Base-by-base conservation (phyloP, 768 basidiomycete genomes). In the Pleurotus platypus region DNA sequence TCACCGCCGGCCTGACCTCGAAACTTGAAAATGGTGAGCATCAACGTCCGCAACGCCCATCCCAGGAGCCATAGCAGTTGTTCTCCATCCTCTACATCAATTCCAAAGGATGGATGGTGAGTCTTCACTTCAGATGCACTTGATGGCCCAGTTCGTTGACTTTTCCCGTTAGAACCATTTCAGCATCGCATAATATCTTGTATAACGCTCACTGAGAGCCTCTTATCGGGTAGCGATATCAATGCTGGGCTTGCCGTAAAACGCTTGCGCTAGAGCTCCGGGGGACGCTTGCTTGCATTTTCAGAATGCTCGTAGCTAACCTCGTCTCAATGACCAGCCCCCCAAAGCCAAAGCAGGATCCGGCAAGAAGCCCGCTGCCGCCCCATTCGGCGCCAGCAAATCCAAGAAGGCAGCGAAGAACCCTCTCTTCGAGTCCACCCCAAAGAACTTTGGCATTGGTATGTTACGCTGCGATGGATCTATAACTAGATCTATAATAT, bases 361-460 rank as follows among this genome's bases (percentile, higher is more conserved):
- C 61, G 82, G 83, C 62, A 92, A 90, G 80, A 93, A 90, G 78
- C 90, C 89, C 63, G 92, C 92, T 62, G 81, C 88, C 57, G 89
- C 92, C 12, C 91, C 92, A 46, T 87, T 86, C 66, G 88, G 89
- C 69, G 86, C 87, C 66, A 81, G 81, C 80, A 92, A 92, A 76
- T 61, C 78, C 37, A 70, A 80, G 63, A 92, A 94, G 77, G 66
- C 73, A 38, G 86, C 86, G 73, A 96, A 95, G 80, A 98, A 98
- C 82, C 96, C 96, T 66, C 85, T 98, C 64, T 97, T 98, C 72
- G 94, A 98, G 80, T 71, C 93, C 56, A 79, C 71, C 60, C 84
- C 94, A 66, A 91, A 89, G 75, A 95, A 94, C 81, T 98, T 96
- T 72, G 93, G 92, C 70, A 95, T 98, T 60, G 95, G 95, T 97